Base-by-base conservation (phyloP, 2,329 filamentous ascomycete genomes). In the Exophiala aquamarina region DNA sequence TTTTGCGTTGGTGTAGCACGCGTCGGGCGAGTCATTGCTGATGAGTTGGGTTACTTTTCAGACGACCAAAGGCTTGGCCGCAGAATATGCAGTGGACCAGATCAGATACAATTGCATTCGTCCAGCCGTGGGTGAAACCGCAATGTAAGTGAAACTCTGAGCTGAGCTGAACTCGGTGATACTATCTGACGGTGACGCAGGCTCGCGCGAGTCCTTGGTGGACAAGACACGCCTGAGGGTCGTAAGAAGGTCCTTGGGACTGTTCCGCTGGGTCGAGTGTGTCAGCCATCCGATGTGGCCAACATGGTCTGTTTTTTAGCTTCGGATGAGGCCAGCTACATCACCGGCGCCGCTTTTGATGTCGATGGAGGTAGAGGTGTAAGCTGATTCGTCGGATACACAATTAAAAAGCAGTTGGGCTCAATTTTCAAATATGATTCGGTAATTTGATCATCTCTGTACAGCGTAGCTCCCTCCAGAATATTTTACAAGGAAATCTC, bases 401-500 rank as follows among this genome's bases (percentile, higher is more conserved):
- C 10, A 17, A 19, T 13, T 9, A 9, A 9, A 8, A 11, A 9
- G 33, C 13, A 9, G 9, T 40, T n/a, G 3, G 4, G 23, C n/a
- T n/a, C n/a, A n/a, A n/a, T n/a, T n/a, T n/a, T n/a, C n/a, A 13
- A 23, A 20, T 17, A 18, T 17, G 19, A 33, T 6, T 4, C 8
- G 20, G 17, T 4, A 26, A 39, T 28, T 28, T 13, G 36, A 41
- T 21, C 32, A 21, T 51, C 29, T 32, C 41, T 49, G 39, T 55
- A 55, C 49, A 55, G 28, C 37, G n/a, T 35, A 37, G 32, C 32
- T 8, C 23, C 47, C 26, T n/a, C 26, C n/a, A 20, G 8, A 33
- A 23, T 47, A 52, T 38, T 26, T 70, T 81, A 89, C 66, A 91
- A 65, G 52, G 77, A 82, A 66, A 97, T 96, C 74, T 97, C 89